Conservation (phyloP, 768 basidiomycete genomes). For the Mycena crocata region DNA sequence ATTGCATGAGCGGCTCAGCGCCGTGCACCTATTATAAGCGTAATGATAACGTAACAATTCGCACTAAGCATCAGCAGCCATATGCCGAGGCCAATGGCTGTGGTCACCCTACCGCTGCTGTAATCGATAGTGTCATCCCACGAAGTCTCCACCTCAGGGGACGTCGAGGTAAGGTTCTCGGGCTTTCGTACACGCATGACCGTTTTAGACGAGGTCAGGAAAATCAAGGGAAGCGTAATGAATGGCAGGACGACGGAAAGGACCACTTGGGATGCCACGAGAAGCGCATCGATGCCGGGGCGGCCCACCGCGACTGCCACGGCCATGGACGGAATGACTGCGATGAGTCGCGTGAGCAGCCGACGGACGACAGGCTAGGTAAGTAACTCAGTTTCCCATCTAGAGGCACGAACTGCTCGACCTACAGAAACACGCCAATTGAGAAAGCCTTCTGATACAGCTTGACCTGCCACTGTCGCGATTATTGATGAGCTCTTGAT, state of each 20-base stretch:
- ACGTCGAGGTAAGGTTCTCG: conserved; percentile 34
- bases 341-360: conserved; percentile 83
- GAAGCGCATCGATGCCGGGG: conserved; percentile 76
- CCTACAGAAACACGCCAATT: conserved; percentile 85
- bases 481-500: conserved; percentile 82
- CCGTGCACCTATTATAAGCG: conserved; percentile 12
- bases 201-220: conserved; percentile 74
- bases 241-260: conserved; percentile 89
- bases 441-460: conserved; percentile 91
- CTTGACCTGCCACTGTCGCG: conserved; percentile 91
- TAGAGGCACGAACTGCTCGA: conserved; percentile 32
- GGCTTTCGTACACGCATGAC: conserved; percentile 78
- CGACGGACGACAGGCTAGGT: conserved; percentile 78
- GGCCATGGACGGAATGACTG: conserved; percentile 84
- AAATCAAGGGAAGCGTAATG: conserved; percentile 84
- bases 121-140: conserved; percentile 63
- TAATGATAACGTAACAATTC: conserved; percentile 80
- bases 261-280: conserved; percentile 89
- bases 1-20: background rate
- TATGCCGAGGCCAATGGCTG: conserved; percentile 63
- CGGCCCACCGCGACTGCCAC: conserved; percentile 82
- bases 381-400: conserved; percentile 31
- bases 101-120: conserved; percentile 67
- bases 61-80: conserved; percentile 77
- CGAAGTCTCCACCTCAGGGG: conserved; percentile 39